These are phyloP conservation scores for Dentipellis sp. DNA, from an alignment of 768 basidiomycete species.

Conservation along the genomic window DNA sequence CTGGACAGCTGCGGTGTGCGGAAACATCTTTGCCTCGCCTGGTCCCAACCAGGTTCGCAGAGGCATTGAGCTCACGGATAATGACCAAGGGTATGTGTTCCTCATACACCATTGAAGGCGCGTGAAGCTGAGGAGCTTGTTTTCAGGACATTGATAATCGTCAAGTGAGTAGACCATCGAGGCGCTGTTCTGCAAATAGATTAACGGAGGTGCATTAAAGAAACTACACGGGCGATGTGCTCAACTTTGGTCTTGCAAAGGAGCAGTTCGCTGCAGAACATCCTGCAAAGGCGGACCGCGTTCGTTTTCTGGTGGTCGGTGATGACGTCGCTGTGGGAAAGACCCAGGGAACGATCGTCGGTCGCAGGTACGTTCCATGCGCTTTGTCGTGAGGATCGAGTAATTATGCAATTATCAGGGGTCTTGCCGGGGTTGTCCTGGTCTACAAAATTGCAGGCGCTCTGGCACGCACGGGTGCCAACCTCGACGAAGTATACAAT, in stretches of 20 bases:
- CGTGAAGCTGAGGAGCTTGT: background rate
- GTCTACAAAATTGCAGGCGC: conserved; percentile 92
- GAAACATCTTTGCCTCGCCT: conserved; percentile 86
- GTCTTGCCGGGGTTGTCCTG: conserved; percentile 71
- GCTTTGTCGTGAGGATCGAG: background rate
- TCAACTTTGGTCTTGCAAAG: conserved; percentile 86
- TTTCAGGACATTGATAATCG: conserved; percentile 67
- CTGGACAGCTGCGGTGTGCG: conserved; percentile 63
- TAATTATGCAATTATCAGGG: conserved; percentile 32
- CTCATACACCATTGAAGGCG: background rate
- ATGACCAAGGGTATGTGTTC: conserved; percentile 52
- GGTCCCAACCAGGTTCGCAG: conserved; percentile 77
- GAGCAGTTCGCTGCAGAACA: conserved; percentile 71
- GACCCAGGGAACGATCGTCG: conserved; percentile 76
- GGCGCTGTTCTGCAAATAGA: background rate
- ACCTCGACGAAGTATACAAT: conserved; percentile 58
- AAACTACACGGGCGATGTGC: conserved; percentile 85
- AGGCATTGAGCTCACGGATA: conserved; percentile 69
- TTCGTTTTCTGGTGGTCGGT: conserved; percentile 76
- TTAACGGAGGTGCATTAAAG: conserved; percentile 24
- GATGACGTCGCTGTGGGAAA: conserved; percentile 86
- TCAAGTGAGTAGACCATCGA: conserved; percentile 45
- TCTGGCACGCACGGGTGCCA: conserved; percentile 56
- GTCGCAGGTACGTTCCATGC: conserved; percentile 45
- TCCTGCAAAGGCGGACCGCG: conserved; percentile 54